phyloP scores from a whole-genome alignment of 768 basidiomycete species.

The Boletus subparvulus region DNA sequence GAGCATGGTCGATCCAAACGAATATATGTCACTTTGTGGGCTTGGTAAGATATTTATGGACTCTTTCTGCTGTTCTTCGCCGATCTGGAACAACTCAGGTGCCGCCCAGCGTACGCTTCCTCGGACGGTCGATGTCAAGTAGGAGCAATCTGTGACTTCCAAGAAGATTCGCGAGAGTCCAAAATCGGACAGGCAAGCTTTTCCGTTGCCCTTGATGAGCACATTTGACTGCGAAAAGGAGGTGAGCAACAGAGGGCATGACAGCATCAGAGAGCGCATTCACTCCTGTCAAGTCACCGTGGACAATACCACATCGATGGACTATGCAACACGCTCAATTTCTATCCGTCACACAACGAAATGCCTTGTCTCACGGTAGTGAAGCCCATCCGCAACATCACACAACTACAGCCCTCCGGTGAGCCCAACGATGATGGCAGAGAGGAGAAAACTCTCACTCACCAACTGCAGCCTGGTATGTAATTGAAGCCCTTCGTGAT shows the following conservation, averaged over 20 bases:
- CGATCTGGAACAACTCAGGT: conserved; percentile 37
- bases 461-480: conserved; percentile 16
- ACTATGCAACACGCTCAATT: conserved; percentile 8
- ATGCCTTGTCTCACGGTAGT: conserved; percentile 15
- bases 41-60: conserved; percentile 10
- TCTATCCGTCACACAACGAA: not conserved
- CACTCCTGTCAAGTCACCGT: conserved; percentile 48
- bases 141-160: conserved; percentile 23
- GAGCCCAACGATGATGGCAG: not conserved
- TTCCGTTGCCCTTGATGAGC: conserved; percentile 32
- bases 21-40: conserved; percentile 42
- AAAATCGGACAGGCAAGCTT: conserved; percentile 37
- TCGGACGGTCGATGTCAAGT: conserved; percentile 35
- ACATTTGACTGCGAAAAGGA: conserved; percentile 32
- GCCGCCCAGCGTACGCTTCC: conserved; percentile 52
- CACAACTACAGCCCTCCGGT: conserved; percentile 8
- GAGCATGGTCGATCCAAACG: conserved; percentile 36
- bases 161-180: conserved; percentile 34
- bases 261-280: not conserved
- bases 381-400: conserved; percentile 22
- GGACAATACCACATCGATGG: conserved; percentile 34
- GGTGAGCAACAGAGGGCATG: not conserved
- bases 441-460: not conserved
- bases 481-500: conserved; percentile 4
- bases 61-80: conserved; percentile 26